Evolutionary conservation across 805 yeast genomes (phyloP).

Genomic region (Wickerhamiella sorbophila): DNA sequence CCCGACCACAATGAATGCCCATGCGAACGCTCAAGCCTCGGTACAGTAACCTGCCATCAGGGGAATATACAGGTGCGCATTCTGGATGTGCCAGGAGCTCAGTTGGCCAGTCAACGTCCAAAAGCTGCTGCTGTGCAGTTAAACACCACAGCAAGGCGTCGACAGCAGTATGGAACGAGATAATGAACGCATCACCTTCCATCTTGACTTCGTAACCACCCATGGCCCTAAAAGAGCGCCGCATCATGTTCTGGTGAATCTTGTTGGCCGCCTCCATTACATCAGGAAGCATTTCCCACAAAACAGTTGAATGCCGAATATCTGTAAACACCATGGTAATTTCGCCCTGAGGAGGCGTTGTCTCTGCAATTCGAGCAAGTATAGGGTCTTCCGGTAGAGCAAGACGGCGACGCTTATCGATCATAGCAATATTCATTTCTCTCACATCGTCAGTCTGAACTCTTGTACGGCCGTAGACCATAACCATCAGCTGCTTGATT

Average conservation of each 20-base stretch:
- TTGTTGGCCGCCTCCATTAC: conserved; percentile 96
- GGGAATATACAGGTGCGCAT: conserved; percentile 66
- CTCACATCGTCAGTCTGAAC: background rate
- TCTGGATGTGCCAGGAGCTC: conserved; percentile 76
- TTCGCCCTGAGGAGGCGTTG: conserved; percentile 88
- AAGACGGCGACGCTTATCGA: conserved; percentile 32
- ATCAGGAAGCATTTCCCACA: conserved; percentile 87
- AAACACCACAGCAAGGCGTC: conserved; percentile 90
- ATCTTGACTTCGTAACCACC: conserved; percentile 98
- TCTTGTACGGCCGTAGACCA: conserved; percentile 33
- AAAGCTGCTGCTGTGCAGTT: conserved; percentile 70
- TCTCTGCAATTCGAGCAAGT: conserved; percentile 63
- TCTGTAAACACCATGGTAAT: conserved; percentile 95
- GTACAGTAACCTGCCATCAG: conserved; percentile 41
- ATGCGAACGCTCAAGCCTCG: conserved; percentile 89
- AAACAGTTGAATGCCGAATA: conserved; percentile 79
- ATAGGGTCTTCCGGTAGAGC: conserved; percentile 55
- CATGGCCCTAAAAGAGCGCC: conserved; percentile 77
- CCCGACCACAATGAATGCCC: conserved; percentile 98
- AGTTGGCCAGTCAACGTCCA: conserved; percentile 89
- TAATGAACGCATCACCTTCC: conserved; percentile 99
- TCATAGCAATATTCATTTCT: background rate
- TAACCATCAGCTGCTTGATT: conserved; percentile 65
- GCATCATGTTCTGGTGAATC: conserved; percentile 86
- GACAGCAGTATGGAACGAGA: conserved; percentile 84